Conservation (phyloP, 768 basidiomycete genomes). For the Russula virescens region DNA sequence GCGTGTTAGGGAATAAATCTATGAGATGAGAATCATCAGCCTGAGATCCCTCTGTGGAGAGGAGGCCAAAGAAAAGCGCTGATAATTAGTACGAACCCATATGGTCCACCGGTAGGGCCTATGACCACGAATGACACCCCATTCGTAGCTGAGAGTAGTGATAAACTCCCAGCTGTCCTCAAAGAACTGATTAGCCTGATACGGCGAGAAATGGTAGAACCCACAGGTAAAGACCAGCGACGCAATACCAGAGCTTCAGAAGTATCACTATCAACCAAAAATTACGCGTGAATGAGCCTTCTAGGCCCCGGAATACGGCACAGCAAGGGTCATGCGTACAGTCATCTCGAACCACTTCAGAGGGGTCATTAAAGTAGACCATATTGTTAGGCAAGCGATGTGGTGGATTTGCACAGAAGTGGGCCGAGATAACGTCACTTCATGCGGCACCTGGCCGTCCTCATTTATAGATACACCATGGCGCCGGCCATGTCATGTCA, state of each 20-base stretch:
- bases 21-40: background rate
- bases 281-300: background rate
- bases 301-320: background rate
- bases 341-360: background rate
- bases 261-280: background rate
- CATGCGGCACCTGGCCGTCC: too few species aligned
- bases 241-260: background rate
- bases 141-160: background rate
- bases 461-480: too few species aligned
- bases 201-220: background rate
- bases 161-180: background rate
- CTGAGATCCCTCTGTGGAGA: background rate
- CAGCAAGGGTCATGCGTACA: background rate
- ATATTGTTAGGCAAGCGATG: background rate
- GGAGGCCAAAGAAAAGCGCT: background rate
- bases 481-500: too few species aligned
- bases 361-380: background rate
- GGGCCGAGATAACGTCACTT: too few species aligned
- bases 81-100: background rate
- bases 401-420: too few species aligned
- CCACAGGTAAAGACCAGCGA: background rate
- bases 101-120: conserved; percentile 11
- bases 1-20: conserved; percentile 19
- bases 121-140: background rate
- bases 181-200: background rate